These are phyloP conservation scores for Puccinellia tenuiflora DNA, from an alignment of 176 grass and related monocot genomes.

Conservation along the genomic window DNA sequence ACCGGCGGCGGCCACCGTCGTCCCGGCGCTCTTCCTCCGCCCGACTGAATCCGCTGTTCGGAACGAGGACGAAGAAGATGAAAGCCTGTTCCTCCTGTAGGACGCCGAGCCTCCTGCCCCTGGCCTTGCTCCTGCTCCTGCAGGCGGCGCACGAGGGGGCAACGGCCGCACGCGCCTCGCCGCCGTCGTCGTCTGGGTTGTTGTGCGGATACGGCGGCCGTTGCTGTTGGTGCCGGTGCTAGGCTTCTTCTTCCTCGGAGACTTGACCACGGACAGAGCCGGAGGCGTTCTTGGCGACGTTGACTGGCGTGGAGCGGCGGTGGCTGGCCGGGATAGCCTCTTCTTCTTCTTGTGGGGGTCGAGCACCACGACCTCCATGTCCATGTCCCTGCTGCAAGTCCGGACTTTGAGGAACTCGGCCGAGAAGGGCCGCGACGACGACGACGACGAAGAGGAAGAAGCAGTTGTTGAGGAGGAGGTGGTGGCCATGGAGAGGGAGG, in stretches of 20 bases:
- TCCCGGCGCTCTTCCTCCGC: not conserved
- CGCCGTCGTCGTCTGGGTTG: not conserved
- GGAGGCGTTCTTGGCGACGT: not conserved
- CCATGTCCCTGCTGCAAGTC: not conserved
- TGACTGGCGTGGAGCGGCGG: not conserved
- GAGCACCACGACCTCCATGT: not conserved
- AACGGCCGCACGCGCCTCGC: not conserved
- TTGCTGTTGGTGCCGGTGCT: not conserved
- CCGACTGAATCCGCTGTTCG: not conserved
- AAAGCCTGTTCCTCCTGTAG: not conserved
- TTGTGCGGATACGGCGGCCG: not conserved
- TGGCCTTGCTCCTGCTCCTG: not conserved
- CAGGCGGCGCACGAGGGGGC: not conserved
- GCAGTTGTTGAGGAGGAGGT: not conserved
- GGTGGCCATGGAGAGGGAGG: not conserved
- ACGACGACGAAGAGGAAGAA: not conserved
- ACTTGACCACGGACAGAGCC: not conserved
- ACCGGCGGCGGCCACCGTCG: not conserved
- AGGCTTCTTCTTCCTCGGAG: constrained; percentile 1
- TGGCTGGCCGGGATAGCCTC: not conserved
- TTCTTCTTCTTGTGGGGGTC: not conserved
- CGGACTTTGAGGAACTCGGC: not conserved
- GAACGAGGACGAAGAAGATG: not conserved
- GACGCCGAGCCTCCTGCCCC: not conserved
- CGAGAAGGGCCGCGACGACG: not conserved